A percentile compares a stretch with the other conserved stretches of the same genome.
phyloP scores from a whole-genome alignment of 2,329 filamentous ascomycete species.

The Ophiocordyceps camponoti-floridani region DNA sequence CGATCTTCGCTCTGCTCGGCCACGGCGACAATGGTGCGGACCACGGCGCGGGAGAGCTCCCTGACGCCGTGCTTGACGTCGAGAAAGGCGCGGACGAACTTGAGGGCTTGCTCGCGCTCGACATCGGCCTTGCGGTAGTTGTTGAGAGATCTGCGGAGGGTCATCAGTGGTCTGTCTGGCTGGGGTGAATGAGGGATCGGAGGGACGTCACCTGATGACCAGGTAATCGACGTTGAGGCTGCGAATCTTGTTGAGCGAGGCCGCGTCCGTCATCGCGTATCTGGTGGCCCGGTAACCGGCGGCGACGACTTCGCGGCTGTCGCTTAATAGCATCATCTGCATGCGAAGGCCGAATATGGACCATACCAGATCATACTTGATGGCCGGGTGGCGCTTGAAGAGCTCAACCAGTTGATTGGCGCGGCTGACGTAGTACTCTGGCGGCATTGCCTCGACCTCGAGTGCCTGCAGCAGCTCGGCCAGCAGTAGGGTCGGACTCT shows the following conservation, averaged over 20 bases:
- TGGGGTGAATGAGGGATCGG: too few relatives aligned
- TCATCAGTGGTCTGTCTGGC: conserved; percentile 4
- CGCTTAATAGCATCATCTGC: conserved; percentile 89
- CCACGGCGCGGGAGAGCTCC: conserved; percentile 73
- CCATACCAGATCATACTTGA: conserved; percentile 96
- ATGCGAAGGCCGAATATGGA: conserved; percentile 84
- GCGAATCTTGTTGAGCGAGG: conserved; percentile 76
- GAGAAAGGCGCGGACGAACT: conserved; percentile 86
- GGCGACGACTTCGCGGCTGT: conserved; percentile 87
- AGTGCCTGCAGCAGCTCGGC: conserved; percentile 80
- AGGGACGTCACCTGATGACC: conserved; percentile 39
- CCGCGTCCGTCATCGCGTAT: conserved; percentile 84
- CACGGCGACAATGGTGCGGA: conserved; percentile 77
- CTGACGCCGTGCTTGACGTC: conserved; percentile 85
- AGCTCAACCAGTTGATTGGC: conserved; percentile 88
- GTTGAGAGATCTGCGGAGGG: conserved; percentile 47
- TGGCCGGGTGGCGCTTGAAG: conserved; percentile 80
- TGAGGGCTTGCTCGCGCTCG: conserved; percentile 89
- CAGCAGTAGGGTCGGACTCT: conserved; percentile 83
- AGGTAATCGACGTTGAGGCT: conserved; percentile 80
- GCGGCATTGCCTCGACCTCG: conserved; percentile 70
- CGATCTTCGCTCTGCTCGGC: conserved; percentile 80
- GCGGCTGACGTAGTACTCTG: conserved; percentile 88
- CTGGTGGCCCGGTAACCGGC: conserved; percentile 86
- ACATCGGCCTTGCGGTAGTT: conserved; percentile 96